Base-by-base conservation (phyloP, 2,329 filamentous ascomycete genomes). In the Fusarium avenaceum region DNA sequence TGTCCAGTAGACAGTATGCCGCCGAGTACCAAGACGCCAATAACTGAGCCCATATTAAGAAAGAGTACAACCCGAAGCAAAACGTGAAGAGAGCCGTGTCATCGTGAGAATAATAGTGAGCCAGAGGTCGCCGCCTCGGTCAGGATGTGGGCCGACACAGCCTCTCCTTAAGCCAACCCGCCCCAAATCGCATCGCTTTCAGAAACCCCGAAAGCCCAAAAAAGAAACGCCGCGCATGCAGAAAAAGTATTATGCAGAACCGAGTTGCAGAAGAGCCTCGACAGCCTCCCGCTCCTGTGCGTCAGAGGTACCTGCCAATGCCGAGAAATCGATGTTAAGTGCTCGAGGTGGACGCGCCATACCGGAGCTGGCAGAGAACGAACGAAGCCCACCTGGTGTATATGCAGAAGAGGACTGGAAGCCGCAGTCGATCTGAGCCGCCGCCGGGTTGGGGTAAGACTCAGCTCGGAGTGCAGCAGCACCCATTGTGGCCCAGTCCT, bases 401-500 rank as follows among this genome's bases (percentile, higher is more conserved):
- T 86, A 84, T 78, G 84, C 80, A 78, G 80, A 82, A 65, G 84
- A 79, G 48, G 75, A 71, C 9, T 68, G 62, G 46, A 70, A 49
- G 78, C 83, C 77, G 71, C 79, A 74, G 81, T 82, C 75, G 79
- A 89, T 81, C 80, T 87, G 79, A 85, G 90, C 80, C 56, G 84
- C 81, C 9, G 78, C 82, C 72, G 83, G 86, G 73, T 80, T 85
- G 55, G 86, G 84, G 74, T 89, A 89, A 8, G 88, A 90, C 48
- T 86, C 85, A 61, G 87, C 87, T 69, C 94, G 90, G 71, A 97
- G 86, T 69, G 93, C 92, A 55, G 92, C 93, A 30, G 94, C 93
- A 55, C 94, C 95, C 65, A 97, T 91, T 52, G 92, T 89, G 46
- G 92, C 93, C 94, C 95, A 97, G 80, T 98, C 94, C 80, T 98